phyloP scores from a whole-genome alignment of 1,284 basidiomycete species.

The Neolentinus lepideus region DNA sequence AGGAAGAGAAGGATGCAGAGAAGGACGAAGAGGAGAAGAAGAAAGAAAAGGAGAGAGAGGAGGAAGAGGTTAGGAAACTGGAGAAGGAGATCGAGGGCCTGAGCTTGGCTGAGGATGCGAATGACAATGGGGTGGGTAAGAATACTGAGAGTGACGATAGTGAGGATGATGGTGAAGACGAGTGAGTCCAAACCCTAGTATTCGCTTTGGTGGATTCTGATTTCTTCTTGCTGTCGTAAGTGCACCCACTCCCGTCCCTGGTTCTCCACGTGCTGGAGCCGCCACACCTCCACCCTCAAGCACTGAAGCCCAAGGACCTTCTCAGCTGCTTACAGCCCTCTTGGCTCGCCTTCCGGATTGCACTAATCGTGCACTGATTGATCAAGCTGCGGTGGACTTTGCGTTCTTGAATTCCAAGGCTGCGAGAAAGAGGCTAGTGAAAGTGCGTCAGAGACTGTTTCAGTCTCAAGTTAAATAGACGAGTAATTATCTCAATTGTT shows the following conservation, averaged over 20 bases:
- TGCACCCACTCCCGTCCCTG: conserved; percentile 53
- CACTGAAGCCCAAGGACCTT: conserved; percentile 82
- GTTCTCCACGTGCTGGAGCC: conserved; percentile 48
- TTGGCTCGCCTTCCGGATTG: conserved; percentile 91
- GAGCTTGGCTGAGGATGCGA: conserved; percentile 25
- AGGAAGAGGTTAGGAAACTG: conserved; percentile 59
- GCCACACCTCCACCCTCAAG: conserved; percentile 48
- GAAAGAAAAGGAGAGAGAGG: conserved; percentile 40
- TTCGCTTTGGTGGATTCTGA: neutral
- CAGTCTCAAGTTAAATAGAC: neutral
- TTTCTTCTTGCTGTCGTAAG: conserved; percentile 21
- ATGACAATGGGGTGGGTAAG: conserved; percentile 11
- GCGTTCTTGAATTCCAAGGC: conserved; percentile 96
- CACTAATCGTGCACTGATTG: conserved; percentile 87
- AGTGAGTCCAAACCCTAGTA: conserved; percentile 29
- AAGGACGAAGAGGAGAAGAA: conserved; percentile 29
- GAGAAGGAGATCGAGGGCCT: conserved; percentile 60
- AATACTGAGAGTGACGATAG: conserved; percentile 12
- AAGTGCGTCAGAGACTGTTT: conserved; percentile 29
- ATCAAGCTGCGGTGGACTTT: conserved; percentile 94
- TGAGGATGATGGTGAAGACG: conserved; percentile 34
- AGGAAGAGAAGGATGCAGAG: conserved; percentile 36
- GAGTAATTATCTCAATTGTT: no score
- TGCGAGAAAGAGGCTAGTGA: conserved; percentile 83
- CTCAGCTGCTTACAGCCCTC: conserved; percentile 88